Evolutionary conservation across 2,329 filamentous ascomycete species (phyloP).

Genomic region (Clonostachys rhizophaga): DNA sequence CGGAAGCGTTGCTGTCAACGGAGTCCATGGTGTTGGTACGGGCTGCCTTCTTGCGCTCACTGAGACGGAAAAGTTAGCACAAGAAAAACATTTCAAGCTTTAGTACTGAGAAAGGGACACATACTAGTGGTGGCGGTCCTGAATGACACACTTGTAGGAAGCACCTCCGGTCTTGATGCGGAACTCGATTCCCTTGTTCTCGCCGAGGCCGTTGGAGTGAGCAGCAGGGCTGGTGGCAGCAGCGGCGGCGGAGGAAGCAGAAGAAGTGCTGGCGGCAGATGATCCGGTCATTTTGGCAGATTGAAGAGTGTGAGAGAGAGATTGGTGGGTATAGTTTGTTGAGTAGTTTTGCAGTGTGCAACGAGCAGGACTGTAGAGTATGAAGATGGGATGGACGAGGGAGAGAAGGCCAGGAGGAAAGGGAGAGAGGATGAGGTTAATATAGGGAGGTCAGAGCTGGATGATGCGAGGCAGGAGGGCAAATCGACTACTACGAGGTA

Average conservation of each 20-base stretch:
- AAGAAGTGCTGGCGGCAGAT: too few relatives aligned
- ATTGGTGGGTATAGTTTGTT: background rate
- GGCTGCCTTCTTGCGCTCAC: slow-evolving; percentile 32
- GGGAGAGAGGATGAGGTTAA: too few relatives aligned
- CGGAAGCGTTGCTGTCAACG: slow-evolving; percentile 19
- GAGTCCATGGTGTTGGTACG: slow-evolving; percentile 29
- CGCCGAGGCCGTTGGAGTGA: background rate
- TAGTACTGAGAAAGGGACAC: slow-evolving; percentile 9
- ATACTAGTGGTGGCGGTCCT: slow-evolving; percentile 39
- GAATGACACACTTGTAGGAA: slow-evolving; percentile 31
- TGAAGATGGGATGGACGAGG: too few relatives aligned
- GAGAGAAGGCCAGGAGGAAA: too few relatives aligned
- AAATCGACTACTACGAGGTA: too few relatives aligned
- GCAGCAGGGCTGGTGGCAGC: background rate
- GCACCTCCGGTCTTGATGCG: slow-evolving; percentile 36
- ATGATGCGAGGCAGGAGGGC: too few relatives aligned
- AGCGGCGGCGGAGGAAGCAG: too few relatives aligned
- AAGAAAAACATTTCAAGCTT: background rate
- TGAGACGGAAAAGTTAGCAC: slow-evolving; percentile 10
- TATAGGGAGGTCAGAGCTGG: too few relatives aligned
- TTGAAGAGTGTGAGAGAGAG: background rate
- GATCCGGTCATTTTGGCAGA: background rate
- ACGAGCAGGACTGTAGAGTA: too few relatives aligned
- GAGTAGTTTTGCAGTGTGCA: background rate
- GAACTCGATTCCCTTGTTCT: slow-evolving; percentile 29